These are phyloP conservation scores for apple (Malus domestica) DNA, from an alignment of 306 rosid genomes.

Conservation along the genomic window DNA sequence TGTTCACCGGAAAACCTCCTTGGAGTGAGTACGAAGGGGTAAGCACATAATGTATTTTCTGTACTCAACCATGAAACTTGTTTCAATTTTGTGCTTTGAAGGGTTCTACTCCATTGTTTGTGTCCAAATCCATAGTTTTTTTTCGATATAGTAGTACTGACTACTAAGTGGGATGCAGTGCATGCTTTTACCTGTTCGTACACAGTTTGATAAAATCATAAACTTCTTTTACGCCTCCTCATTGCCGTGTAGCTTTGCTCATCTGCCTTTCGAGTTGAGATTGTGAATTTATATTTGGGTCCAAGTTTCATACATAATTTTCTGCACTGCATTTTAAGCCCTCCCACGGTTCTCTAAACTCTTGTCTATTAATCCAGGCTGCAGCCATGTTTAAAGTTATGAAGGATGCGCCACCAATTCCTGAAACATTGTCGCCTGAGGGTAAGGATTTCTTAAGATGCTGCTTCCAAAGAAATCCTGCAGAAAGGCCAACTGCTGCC, in stretches of 20 bases:
- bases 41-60: conserved; percentile 13
- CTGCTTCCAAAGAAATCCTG: conserved; percentile 93
- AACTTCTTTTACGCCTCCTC: not conserved
- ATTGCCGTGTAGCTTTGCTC: not conserved
- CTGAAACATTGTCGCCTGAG: conserved; percentile 70
- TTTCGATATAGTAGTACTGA: not conserved
- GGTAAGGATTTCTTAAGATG: conserved; percentile 79
- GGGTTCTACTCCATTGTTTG: not conserved
- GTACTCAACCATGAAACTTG: not conserved
- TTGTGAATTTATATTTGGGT: not conserved
- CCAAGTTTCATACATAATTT: too few species aligned
- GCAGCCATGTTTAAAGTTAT: conserved; percentile 97
- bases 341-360: conserved; percentile 5
- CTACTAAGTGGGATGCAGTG: not conserved
- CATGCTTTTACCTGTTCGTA: not conserved
- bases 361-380: conserved; percentile 50
- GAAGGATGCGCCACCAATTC: conserved; percentile 77
- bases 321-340: not conserved
- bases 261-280: not conserved
- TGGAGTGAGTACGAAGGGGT: conserved; percentile 98
- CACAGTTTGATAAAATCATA: not conserved
- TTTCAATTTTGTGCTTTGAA: not conserved
- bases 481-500: conserved; percentile 69
- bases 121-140: not conserved
- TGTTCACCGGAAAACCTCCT: conserved; percentile 93